These are phyloP conservation scores for Williopsis jadinii DNA, from an alignment of 1,139 yeast species.

Conservation along the genomic window DNA sequence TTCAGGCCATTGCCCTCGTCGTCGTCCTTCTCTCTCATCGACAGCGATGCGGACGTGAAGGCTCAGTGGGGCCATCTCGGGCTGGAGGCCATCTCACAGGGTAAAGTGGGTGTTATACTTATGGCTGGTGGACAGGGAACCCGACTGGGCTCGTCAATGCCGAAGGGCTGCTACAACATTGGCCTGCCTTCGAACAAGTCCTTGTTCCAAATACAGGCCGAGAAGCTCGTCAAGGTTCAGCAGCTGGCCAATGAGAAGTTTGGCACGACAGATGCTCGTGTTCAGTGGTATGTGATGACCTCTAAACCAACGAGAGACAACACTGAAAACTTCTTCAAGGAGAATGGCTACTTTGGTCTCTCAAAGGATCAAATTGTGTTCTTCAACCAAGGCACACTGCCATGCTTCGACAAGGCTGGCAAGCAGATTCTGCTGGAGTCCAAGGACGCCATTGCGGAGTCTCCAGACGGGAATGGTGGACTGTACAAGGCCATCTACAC, in stretches of 20 bases:
- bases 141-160: slow-evolving; percentile 78
- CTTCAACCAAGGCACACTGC: slow-evolving; percentile 93
- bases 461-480: slow-evolving; percentile 99
- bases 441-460: slow-evolving; percentile 54
- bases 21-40: slow-evolving; percentile 46
- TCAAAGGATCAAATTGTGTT: slow-evolving; percentile 52
- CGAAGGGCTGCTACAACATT: slow-evolving; percentile 92
- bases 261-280: slow-evolving; percentile 24
- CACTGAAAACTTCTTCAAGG: slow-evolving; percentile 66
- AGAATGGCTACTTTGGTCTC: slow-evolving; percentile 67
- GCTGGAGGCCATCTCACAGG: slow-evolving; percentile 54
- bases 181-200: slow-evolving; percentile 79
- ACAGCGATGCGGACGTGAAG: slow-evolving; percentile 25
- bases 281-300: slow-evolving; percentile 95
- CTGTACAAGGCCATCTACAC: slow-evolving; percentile 75
- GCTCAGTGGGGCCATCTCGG: slow-evolving; percentile 56
- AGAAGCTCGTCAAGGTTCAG: slow-evolving; percentile 64
- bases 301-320: slow-evolving; percentile 77
- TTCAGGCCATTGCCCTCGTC: slow-evolving; percentile 45
- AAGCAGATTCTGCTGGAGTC: slow-evolving; percentile 57
- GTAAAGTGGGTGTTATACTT: slow-evolving; percentile 79
- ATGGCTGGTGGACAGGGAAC: slow-evolving; percentile 99
- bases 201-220: slow-evolving; percentile 90
- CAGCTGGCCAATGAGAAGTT: slow-evolving; percentile 38
- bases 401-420: slow-evolving; percentile 76